Evolutionary conservation across 768 basidiomycete genomes (phyloP).

Genomic region (Coprinopsis marcescibilis): DNA sequence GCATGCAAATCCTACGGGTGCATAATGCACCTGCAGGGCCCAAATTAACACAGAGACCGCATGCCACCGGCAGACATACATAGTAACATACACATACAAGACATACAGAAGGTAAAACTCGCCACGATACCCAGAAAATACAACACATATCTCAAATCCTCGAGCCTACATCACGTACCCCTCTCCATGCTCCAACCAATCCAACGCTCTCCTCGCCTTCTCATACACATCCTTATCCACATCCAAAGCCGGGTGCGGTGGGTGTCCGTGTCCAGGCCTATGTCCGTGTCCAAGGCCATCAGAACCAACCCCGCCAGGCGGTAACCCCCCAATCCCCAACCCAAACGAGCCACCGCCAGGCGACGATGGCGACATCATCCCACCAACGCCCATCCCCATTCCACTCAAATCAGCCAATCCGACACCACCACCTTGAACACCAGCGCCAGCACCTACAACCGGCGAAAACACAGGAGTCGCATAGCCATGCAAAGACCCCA

Average conservation of each 20-base stretch:
- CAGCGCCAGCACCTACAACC: background rate
- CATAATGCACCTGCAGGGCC: too few relatives aligned
- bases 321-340: background rate
- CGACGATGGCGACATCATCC: too few relatives aligned
- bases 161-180: background rate
- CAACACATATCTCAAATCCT: background rate
- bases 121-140: background rate
- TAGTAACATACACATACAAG: too few relatives aligned
- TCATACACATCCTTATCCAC: slow-evolving; percentile 58
- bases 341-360: too few relatives aligned
- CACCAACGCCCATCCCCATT: too few relatives aligned
- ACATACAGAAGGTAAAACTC: too few relatives aligned
- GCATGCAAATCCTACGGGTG: too few relatives aligned
- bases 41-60: too few relatives aligned
- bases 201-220: slow-evolving; percentile 34
- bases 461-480: too few relatives aligned
- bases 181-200: slow-evolving; percentile 16
- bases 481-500: background rate
- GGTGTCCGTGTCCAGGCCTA: slow-evolving; percentile 6
- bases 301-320: background rate
- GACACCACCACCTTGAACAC: slow-evolving; percentile 4
- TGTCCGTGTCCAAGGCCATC: background rate
- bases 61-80: too few relatives aligned
- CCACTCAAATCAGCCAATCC: slow-evolving; percentile 8
- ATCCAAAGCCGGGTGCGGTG: slow-evolving; percentile 35